phyloP scores from a whole-genome alignment of 2,329 filamentous ascomycete species.

The Ophiosphaerella narmari region DNA sequence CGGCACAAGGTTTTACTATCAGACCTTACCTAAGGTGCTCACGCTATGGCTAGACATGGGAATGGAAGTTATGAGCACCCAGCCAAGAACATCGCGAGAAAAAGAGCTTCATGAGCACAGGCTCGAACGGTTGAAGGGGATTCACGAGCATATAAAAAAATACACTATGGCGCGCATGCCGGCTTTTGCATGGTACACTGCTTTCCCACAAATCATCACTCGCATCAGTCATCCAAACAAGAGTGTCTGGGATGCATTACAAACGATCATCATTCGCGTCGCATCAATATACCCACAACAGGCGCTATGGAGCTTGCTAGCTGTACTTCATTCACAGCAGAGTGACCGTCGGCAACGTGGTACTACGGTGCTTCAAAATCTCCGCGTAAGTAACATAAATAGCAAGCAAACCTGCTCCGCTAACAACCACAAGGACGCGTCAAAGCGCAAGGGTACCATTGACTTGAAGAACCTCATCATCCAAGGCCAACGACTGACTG shows the following conservation, averaged over 20 bases:
- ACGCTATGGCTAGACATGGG: conserved; percentile 95
- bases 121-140: conserved; percentile 33
- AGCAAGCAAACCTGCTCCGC: conserved; percentile 22
- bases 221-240: conserved; percentile 85
- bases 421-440: conserved; percentile 53
- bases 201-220: conserved; percentile 92
- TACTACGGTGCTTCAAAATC: conserved; percentile 45
- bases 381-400: conserved; percentile 38
- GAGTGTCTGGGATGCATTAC: conserved; percentile 76
- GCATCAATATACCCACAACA: conserved; percentile 86
- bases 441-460: conserved; percentile 58
- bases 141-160: conserved; percentile 74
- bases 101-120: conserved; percentile 39
- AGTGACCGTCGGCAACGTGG: conserved; percentile 67
- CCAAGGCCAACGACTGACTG: conserved; percentile 80
- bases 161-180: conserved; percentile 71
- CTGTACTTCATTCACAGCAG: conserved; percentile 80
- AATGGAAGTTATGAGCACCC: conserved; percentile 61
- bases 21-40: conserved; percentile 87
- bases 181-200: conserved; percentile 78
- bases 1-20: conserved; percentile 94
- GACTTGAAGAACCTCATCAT: conserved; percentile 75
- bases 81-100: conserved; percentile 28
- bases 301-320: conserved; percentile 86
- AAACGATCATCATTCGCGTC: conserved; percentile 83